Evolutionary conservation across 2,329 filamentous ascomycete species (phyloP).

Genomic region (Alternaria hordeiaustralica): DNA sequence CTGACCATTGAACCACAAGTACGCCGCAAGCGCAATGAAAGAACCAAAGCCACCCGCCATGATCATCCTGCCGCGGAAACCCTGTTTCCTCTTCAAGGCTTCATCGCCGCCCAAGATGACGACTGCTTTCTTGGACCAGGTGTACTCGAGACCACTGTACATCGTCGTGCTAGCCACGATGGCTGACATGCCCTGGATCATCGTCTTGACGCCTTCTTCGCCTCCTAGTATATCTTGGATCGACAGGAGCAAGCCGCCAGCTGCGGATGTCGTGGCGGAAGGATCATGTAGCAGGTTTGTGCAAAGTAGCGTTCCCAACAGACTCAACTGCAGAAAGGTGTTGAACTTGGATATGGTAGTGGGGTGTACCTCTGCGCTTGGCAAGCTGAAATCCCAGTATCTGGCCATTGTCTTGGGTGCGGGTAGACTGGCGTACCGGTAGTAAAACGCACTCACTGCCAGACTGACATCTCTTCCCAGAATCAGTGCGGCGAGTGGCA

Average conservation of each 20-base stretch:
- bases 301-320: slow-evolving; percentile 84
- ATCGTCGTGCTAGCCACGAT: slow-evolving; percentile 87
- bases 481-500: slow-evolving; percentile 89
- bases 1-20: slow-evolving; percentile 31
- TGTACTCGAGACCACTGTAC: slow-evolving; percentile 93
- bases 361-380: slow-evolving; percentile 81
- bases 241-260: slow-evolving; percentile 30
- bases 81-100: slow-evolving; percentile 56
- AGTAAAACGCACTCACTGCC: slow-evolving; percentile 87
- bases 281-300: slow-evolving; percentile 73
- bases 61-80: slow-evolving; percentile 55
- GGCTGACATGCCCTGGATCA: slow-evolving; percentile 64
- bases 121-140: slow-evolving; percentile 89
- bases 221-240: slow-evolving; percentile 40
- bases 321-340: slow-evolving; percentile 85
- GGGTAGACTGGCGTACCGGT: slow-evolving; percentile 91
- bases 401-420: slow-evolving; percentile 88
- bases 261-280: slow-evolving; percentile 59
- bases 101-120: slow-evolving; percentile 72
- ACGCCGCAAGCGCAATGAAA: slow-evolving; percentile 51
- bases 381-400: slow-evolving; percentile 98
- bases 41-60: slow-evolving; percentile 56
- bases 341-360: slow-evolving; percentile 88
- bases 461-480: slow-evolving; percentile 86
- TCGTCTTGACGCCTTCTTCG: slow-evolving; percentile 42